These are phyloP conservation scores for Blastocystis sp. DNA, from an alignment of 352 stramenopile genomes.

Conservation along the genomic window DNA sequence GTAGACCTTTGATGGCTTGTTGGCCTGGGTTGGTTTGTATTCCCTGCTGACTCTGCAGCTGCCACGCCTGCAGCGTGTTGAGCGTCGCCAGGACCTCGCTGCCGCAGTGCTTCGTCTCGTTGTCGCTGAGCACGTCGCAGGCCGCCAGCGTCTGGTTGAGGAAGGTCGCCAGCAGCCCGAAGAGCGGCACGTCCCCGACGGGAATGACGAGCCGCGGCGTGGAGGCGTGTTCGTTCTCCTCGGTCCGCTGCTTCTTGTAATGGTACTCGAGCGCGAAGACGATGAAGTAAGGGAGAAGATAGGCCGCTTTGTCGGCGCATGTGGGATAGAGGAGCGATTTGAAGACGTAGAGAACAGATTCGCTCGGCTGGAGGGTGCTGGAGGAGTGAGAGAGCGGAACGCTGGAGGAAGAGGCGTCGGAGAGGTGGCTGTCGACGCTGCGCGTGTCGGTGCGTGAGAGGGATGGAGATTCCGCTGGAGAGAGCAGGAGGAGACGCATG, in stretches of 20 bases:
- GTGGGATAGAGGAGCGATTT: neutral
- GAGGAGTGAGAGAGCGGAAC: neutral
- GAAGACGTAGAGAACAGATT: neutral
- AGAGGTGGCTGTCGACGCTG: neutral
- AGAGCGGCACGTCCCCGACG: neutral
- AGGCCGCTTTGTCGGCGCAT: slow-evolving; percentile 11
- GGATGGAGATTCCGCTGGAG: neutral
- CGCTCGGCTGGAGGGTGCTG: neutral
- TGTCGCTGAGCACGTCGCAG: neutral
- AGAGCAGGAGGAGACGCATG: neutral
- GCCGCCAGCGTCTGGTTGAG: neutral
- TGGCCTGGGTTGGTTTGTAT: too few species aligned
- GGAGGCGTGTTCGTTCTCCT: neutral
- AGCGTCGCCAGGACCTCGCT: neutral
- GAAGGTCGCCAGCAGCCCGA: neutral
- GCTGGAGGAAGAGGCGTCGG: neutral
- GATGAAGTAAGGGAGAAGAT: neutral
- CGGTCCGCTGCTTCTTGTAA: neutral
- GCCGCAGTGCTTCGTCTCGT: slow-evolving; percentile 6
- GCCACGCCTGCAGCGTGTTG: slow-evolving; percentile 18
- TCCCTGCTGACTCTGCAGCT: neutral
- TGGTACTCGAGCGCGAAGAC: neutral
- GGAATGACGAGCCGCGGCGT: neutral
- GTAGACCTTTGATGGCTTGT: too few species aligned
- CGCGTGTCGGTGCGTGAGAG: neutral